phyloP scores from a whole-genome alignment of 164 flowering plant species.

The Dillenia turbinata region DNA sequence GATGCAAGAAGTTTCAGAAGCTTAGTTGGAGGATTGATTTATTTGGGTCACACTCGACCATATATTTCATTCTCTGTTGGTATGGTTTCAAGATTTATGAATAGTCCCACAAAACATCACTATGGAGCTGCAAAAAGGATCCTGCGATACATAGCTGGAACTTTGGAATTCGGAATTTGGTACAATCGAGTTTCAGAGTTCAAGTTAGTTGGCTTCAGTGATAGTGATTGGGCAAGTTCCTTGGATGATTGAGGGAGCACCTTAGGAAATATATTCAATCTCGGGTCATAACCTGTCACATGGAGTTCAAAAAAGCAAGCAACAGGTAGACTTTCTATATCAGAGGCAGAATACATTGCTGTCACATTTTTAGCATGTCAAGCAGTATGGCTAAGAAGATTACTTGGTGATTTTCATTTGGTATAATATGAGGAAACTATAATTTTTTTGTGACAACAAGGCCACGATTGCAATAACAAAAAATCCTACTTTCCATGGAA shows the following conservation, averaged over 20 bases:
- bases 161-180: neutral
- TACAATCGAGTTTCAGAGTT: neutral
- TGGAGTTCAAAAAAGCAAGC: constrained; percentile 1
- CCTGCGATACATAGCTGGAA: neutral
- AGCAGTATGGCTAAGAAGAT: neutral
- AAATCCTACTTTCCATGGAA: no score
- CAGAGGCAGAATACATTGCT: neutral
- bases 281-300: neutral
- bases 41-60: no score
- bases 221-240: constrained; percentile 6
- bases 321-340: neutral
- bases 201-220: neutral
- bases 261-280: neutral
- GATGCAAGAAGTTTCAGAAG: no score
- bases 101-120: no score
- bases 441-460: no score
- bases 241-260: neutral
- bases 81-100: no score
- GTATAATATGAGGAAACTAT: no score
- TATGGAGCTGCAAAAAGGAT: no score
- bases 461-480: no score
- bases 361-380: neutral
- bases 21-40: no score
- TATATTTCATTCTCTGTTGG: no score
- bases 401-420: no score